Evolutionary conservation across 108 stramenopile genomes (phyloP).

Genomic region (Cyclotella cryptica): DNA sequence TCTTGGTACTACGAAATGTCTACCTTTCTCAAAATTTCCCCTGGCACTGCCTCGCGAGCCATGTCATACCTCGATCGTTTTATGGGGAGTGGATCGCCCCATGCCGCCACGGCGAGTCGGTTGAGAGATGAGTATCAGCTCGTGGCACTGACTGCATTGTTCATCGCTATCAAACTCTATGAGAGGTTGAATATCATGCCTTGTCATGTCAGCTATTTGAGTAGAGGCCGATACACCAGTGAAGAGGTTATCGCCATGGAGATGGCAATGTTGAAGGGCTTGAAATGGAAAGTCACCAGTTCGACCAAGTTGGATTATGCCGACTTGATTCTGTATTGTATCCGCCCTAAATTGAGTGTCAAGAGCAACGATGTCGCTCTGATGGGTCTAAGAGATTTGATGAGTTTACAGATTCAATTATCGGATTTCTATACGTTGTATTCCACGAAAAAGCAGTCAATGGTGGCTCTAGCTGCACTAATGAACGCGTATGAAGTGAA

Average conservation of each 20-base stretch:
- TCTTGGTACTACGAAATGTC: slow-evolving; percentile 59
- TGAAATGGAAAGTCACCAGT: slow-evolving; percentile 44
- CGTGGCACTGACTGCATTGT: slow-evolving; percentile 44
- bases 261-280: slow-evolving; percentile 24
- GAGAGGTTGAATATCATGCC: slow-evolving; percentile 48
- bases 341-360: slow-evolving; percentile 3
- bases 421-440: slow-evolving; percentile 47
- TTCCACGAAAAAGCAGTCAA: slow-evolving; percentile 24
- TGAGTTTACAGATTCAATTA: slow-evolving; percentile 46
- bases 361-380: neutral
- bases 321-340: slow-evolving; percentile 29
- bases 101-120: neutral
- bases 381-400: slow-evolving; percentile 24
- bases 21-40: slow-evolving; percentile 46
- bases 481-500: slow-evolving; percentile 47
- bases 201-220: slow-evolving; percentile 49
- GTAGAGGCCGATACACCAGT: slow-evolving; percentile 40
- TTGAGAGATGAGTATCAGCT: slow-evolving; percentile 50
- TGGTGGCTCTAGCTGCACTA: slow-evolving; percentile 50
- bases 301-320: slow-evolving; percentile 49
- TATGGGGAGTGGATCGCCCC: slow-evolving; percentile 27
- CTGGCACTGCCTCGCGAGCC: slow-evolving; percentile 45
- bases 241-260: slow-evolving; percentile 50
- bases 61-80: slow-evolving; percentile 51
- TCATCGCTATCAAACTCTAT: slow-evolving; percentile 46